phyloP scores from a whole-genome alignment of 169 alveolate species.

The Blepharisma undulans region DNA sequence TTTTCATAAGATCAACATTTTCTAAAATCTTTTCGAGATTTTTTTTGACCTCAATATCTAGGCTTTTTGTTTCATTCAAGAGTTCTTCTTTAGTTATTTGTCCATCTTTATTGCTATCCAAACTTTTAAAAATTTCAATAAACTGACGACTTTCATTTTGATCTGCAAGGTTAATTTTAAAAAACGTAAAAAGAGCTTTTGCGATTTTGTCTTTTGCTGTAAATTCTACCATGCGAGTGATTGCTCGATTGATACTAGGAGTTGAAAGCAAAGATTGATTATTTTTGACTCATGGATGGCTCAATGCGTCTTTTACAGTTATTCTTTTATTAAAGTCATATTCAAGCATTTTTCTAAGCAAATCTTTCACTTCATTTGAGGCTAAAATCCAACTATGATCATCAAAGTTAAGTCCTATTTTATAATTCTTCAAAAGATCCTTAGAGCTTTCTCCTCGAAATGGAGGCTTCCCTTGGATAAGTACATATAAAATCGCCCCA shows the following conservation, averaged over 20 bases:
- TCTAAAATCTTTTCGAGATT: not conserved
- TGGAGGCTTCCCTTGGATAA: not conserved
- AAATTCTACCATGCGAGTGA: not conserved
- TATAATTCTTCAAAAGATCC: not conserved
- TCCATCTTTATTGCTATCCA: conserved; percentile 8
- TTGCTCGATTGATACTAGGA: not conserved
- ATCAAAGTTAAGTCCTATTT: not conserved
- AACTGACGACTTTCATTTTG: not conserved
- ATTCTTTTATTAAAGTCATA: conserved; percentile 64
- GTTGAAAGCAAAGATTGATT: not conserved
- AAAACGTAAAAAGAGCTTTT: not conserved
- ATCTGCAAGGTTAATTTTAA: not conserved
- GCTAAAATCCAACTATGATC: not conserved
- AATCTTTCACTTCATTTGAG: not conserved
- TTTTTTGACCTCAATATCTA: not conserved
- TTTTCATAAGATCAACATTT: not conserved
- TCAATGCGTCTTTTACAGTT: conserved; percentile 62
- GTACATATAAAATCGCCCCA: not conserved
- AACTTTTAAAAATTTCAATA: not conserved
- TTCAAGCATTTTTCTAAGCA: conserved; percentile 50
- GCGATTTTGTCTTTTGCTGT: not conserved
- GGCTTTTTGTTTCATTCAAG: not conserved
- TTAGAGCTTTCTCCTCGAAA: not conserved
- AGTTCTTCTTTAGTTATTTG: not conserved
- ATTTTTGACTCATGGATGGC: conserved; percentile 45